Evolutionary conservation across 345 rosid species (phyloP), one percentile per base, ranked within the genome.

Genomic region (Brassica juncea): DNA sequence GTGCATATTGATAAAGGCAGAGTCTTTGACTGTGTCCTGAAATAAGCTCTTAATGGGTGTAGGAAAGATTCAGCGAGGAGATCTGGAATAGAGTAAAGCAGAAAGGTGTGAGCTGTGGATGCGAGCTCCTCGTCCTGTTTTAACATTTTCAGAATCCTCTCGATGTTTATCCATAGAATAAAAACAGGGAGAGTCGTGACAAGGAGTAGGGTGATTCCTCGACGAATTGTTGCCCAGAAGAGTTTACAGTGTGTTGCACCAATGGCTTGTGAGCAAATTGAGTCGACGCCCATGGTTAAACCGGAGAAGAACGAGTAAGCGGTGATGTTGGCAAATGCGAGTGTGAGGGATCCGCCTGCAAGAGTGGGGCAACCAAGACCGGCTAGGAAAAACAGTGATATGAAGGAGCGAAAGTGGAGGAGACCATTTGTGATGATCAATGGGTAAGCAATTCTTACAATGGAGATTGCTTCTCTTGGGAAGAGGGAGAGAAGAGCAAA

Each of bases 301-400:
- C 98, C 97, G 1, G 97, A 90, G 63, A 92, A 91, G 69, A 94
- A 68, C 16, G 98, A 92, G 80, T 94, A 92, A 1, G 97, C 98
- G 2, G 96, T 90, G 60, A 94, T 92, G 84, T 94, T 94, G 14
- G 97, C 97, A 31, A 94, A 94, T 14, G 91, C 97, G 1, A 88
- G 39, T 37, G 97, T 97, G 9, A 94, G 90, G 0, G 98, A 89
- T 11, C 98, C 98, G 4, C 95, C 98, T 0, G 97, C 96, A 42
- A 94, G 80, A 61, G 95, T 80, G 0, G 89, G 84, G 32, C 88
- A 92, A 0, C 96, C 97, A 0, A 89, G 90, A 37, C 80, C 85
- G 25, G 96, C 93, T 1, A 94, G 97, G 80, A 86, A 94, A 12
- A 86, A 83, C 89, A 92, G 81, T 54, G 98, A 94, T 82, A 90